Base-by-base conservation (phyloP, 2,329 filamentous ascomycete species). In the Monosporascus sp. region DNA sequence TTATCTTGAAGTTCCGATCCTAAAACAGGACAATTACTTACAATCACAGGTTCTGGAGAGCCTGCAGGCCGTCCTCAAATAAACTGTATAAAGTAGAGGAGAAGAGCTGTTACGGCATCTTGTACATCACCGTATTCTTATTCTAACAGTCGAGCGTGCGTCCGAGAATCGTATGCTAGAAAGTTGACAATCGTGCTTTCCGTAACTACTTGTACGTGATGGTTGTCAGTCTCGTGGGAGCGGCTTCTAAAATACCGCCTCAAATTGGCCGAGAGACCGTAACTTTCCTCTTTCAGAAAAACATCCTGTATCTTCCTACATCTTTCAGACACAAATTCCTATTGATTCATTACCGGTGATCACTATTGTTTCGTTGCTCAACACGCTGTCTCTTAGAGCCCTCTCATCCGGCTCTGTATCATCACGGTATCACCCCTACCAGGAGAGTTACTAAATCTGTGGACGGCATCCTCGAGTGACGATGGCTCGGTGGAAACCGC, bases 61-160 rank as follows among this genome's bases (percentile, higher is more conserved):
- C 72, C 81, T 94, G 67, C 86, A 91, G 76, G 84, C 86, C 66
- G 83, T 81, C 65, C 79, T 93, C 71, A 93, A 92, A 82, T 92
- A 90, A 78, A 79, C 68, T 67, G 68, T 73, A 70, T 75, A 75
- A 75, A 75, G 60, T 46, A 25, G 14, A 22, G 22, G 18, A 45
- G 43, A 25, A 72, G 71, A 72, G 65, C 65, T 59, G 51, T 60
- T 50, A 52, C 53, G 49, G 55, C 60, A 63, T 62, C 61, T 61
- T 67, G 66, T 72, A 71, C 70, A 72, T 70, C 70, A 70, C 63
- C 60, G 55, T 61, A 61, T 65, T 64, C 62, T 63, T 64, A 63
- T 58, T 59, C 56, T 57, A 50, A 27, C 55, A 57, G 52, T 53
- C 49, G 53, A 61, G 56, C 64, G 54, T 57, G 62, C 59, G 55